Base-by-base conservation (phyloP, 106 monocot genomes). In the Alisma plantagoaquatica region DNA sequence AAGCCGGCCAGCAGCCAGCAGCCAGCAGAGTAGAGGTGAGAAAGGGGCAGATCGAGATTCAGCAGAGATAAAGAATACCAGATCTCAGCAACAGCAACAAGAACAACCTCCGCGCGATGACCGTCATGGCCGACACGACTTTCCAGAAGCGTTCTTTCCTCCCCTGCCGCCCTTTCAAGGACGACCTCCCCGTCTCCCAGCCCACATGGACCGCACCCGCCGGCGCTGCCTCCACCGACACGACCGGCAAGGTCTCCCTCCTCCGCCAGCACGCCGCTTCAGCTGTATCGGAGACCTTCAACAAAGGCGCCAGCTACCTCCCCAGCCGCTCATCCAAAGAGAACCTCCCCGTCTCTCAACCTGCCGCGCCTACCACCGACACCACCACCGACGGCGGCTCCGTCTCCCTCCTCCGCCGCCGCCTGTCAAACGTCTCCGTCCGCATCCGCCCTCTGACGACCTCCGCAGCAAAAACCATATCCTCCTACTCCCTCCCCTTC, bases 371-470 rank as follows among this genome's bases (percentile, higher is more conserved):
- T 61, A 0, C 6, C 6, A 38, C 35, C 6, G 35, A 6, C 6
- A 38, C 35, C 35, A 38, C 35, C 35, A n/a, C n/a, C n/a, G n/a
- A n/a, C n/a, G n/a, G n/a, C n/a, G n/a, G n/a, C n/a, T n/a, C n/a
- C n/a, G n/a, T n/a, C 35, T 71, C 60, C 38, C 67, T 78, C 23
- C 61, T 91, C 29, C 43, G 91, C 44, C 61, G 68, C 31, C 32
- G 91, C 57, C 55, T 84, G 62, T 84, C 84, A 44, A 80, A 74
- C 54, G 11, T 46, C 11, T 81, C 91, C 20, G 59, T 69, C 53
- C 77, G 63, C 14, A 59, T 80, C 71, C 65, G 80, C 2, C 54
- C 68, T 0, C 60, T 72, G 9, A 51, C 75, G 16, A 21, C 64
- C 18, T 61, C 83, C 28, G 54, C 74, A 22, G 21, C 62, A n/a